These are phyloP conservation scores for Gryganskiella cystojenkinii DNA, from an alignment of 192 early-diverging fungal genomes.

Conservation along the genomic window DNA sequence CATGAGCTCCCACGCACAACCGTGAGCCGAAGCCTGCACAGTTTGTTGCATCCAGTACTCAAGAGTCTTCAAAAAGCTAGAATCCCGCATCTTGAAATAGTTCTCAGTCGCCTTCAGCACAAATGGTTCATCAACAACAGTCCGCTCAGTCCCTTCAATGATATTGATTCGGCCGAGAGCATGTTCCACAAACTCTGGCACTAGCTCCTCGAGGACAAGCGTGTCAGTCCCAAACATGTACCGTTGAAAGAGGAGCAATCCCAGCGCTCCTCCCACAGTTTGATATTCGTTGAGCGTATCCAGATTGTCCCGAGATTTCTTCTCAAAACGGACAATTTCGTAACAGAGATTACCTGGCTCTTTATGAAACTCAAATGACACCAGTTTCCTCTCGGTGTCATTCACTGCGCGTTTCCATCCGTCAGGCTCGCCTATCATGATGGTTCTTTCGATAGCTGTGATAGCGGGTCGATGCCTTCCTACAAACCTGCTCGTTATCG, in stretches of 20 bases:
- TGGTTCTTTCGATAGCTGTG: background rate
- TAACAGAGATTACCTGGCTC: constrained; percentile 1
- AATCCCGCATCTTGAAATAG: constrained; percentile 2
- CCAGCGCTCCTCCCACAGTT: constrained; percentile 3
- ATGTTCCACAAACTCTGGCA: constrained; percentile 12
- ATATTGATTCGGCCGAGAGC: constrained; percentile 19
- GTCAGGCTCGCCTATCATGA: background rate
- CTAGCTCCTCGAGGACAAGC: constrained; percentile 9
- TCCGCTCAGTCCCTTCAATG: background rate
- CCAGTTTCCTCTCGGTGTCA: constrained; percentile 9
- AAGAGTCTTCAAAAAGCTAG: background rate
- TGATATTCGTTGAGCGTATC: background rate
- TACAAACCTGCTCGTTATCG: constrained; percentile 3
- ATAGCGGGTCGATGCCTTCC: background rate
- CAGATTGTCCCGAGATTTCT: background rate
- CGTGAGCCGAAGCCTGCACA: background rate
- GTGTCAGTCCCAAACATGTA: constrained; percentile 17
- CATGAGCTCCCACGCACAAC: constrained; percentile 8
- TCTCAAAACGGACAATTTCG: background rate
- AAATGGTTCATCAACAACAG: constrained; percentile 21
- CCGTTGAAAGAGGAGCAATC: constrained; percentile 11
- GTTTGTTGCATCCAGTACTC: background rate
- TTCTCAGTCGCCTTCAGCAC: background rate
- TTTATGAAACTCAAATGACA: background rate
- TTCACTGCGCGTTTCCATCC: background rate